Evolutionary conservation across 1,139 yeast genomes (phyloP).

Genomic region (Lodderomyces beijingensis): DNA sequence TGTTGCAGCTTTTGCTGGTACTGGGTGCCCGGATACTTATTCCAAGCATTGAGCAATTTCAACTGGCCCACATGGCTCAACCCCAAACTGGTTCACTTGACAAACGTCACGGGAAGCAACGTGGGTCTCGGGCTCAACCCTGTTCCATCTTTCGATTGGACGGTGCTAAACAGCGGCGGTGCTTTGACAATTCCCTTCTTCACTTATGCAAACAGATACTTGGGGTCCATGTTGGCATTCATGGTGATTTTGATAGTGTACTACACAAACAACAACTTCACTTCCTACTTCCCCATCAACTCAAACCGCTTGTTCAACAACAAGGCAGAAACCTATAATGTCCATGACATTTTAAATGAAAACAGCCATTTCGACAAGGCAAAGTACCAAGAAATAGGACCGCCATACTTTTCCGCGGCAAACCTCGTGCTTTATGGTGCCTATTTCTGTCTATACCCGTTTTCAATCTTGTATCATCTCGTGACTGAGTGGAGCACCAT

Average conservation of each 20-base stretch:
- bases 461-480: conserved; percentile 31
- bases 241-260: conserved; percentile 27
- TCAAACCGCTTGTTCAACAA: conserved; percentile 35
- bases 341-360: conserved; percentile 29
- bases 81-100: conserved; percentile 37
- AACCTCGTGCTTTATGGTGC: conserved; percentile 42
- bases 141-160: conserved; percentile 45
- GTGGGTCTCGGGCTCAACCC: conserved; percentile 44
- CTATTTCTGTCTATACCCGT: conserved; percentile 38
- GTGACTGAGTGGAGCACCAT: conserved; percentile 43
- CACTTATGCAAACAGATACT: conserved; percentile 33
- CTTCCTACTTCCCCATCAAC: conserved; percentile 37
- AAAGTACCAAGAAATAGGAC: conserved; percentile 33
- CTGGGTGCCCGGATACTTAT: conserved; percentile 42
- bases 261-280: conserved; percentile 38
- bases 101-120: conserved; percentile 35
- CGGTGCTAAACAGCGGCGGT: conserved; percentile 33
- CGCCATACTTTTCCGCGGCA: conserved; percentile 43
- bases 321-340: conserved; percentile 29
- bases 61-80: conserved; percentile 49
- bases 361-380: conserved; percentile 27
- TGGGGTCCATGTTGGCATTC: conserved; percentile 34
- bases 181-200: conserved; percentile 41
- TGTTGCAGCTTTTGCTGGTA: conserved; percentile 34
- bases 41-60: conserved; percentile 38